Evolutionary conservation across 2,329 filamentous ascomycete species (phyloP), one percentile per base, ranked within the genome.

Genomic region (Diaporthe caulivora): DNA sequence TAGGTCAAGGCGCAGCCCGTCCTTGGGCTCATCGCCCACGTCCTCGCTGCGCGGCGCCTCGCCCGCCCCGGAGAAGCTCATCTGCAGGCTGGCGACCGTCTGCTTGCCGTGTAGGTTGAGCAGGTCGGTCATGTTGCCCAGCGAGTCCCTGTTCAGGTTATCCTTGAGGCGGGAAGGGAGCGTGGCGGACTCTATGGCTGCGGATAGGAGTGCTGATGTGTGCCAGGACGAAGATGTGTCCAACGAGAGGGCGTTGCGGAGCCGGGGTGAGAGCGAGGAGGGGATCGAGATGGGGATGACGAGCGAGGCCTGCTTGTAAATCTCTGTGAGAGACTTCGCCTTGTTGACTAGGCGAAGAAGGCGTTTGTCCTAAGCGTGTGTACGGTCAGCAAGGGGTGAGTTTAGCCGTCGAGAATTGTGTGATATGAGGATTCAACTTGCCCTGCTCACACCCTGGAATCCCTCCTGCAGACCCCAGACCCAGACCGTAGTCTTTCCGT

Each of bases 401-500:
- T 2, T 11, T 26, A 6, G 4, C 2, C 13, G 37, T 29, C 5
- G 21, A 58, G 26, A 1, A 42, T 37, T 4, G 3, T 4, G 31
- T 31, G 2, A 15, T 40, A 57, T 37, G 4, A 24, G 34, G 1
- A 9, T 8, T 8, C 2, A 3, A 70, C 77, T 82, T 80, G 92
- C 90, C 78, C 90, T 86, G 51, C 87, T 83, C 40, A 87, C 84
- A 55, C 85, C 88, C 64, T 82, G 85, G 53, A 87, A 85, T 1
- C 84, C 84, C 72, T 92, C 91, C 81, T 97, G 93, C 29, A 95
- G 81, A 0, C 93, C 95, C 92, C 95, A 98, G 17, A 95, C 89
- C 93, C 95, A 97, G 42, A 98, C 90, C 67, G 91, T 91, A 44
- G 92, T 90, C 84, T 98, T 98, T 40, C 95, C 94, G 81, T 95